Conservation (phyloP, 257 asterid species). For the Nicotiana sylvestris region DNA sequence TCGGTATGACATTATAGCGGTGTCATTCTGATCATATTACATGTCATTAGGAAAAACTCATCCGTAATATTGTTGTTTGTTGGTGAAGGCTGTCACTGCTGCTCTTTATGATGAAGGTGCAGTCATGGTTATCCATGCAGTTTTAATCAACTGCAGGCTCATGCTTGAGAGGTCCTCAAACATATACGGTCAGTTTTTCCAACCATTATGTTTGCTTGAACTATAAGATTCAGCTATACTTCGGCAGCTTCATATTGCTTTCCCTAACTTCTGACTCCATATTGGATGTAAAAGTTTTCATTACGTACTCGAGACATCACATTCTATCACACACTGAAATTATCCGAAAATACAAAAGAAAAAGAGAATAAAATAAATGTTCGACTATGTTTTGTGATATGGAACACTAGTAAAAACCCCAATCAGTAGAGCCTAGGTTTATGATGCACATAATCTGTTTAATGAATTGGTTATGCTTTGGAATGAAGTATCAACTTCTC, state of each 20-base stretch:
- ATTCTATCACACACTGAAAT: neutral
- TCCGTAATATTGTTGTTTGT: constrained; percentile 1
- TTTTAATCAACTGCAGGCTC: constrained; percentile 77
- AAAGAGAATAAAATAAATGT: neutral
- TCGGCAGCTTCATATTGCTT: neutral
- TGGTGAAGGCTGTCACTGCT: constrained; percentile 72
- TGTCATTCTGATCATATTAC: neutral
- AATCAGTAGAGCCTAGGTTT: neutral
- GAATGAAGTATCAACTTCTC: neutral
- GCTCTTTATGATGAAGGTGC: constrained; percentile 93
- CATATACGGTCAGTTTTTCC: constrained; percentile 66
- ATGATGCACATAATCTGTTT: neutral
- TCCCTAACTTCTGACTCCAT: neutral
- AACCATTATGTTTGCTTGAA: neutral
- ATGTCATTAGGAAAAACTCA: neutral
- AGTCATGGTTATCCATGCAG: constrained; percentile 93
- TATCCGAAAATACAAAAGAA: neutral
- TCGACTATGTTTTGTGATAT: neutral
- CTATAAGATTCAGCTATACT: constrained; percentile 5
- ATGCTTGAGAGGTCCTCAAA: constrained; percentile 95
- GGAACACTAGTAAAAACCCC: neutral
- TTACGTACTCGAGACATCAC: neutral
- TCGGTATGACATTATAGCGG: constrained; percentile 37
- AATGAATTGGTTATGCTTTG: neutral
- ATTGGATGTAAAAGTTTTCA: neutral